These are phyloP conservation scores for Boletellus sp. DNA, from an alignment of 1,284 basidiomycete genomes.

Conservation along the genomic window DNA sequence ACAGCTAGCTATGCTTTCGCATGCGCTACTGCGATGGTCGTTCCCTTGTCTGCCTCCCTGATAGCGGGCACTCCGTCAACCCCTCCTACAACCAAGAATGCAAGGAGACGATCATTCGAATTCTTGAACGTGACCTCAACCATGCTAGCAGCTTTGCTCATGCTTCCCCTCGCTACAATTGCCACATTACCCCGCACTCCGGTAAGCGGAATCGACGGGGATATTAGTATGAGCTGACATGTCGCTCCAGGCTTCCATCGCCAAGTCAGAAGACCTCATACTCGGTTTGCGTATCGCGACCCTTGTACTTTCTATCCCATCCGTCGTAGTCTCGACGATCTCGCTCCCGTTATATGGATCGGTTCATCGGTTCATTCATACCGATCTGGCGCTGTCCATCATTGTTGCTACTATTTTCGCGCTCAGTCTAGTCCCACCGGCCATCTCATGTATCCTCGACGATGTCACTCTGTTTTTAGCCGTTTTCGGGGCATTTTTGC, in stretches of 20 bases:
- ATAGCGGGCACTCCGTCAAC: conserved; percentile 38
- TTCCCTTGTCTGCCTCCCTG: conserved; percentile 61
- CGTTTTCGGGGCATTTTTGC: conserved; percentile 53
- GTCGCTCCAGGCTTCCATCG: conserved; percentile 23
- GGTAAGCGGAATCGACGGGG: conserved; percentile 30
- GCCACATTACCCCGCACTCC: conserved; percentile 41
- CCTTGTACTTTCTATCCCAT: conserved; percentile 57
- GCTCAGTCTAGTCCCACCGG: conserved; percentile 43
- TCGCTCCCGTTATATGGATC: conserved; percentile 41
- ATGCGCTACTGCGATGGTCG: conserved; percentile 59
- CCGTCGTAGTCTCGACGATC: conserved; percentile 55
- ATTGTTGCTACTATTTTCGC: conserved; percentile 39
- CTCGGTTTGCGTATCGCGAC: conserved; percentile 48
- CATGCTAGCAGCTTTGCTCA: conserved; percentile 44
- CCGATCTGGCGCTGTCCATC: conserved; percentile 48
- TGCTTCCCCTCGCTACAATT: conserved; percentile 58
- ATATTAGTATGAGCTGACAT: conserved; percentile 5
- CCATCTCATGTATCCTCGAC: conserved; percentile 37
- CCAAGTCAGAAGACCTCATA: conserved; percentile 33
- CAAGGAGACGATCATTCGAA: conserved; percentile 54
- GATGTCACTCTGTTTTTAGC: conserved; percentile 48
- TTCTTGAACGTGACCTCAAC: conserved; percentile 52
- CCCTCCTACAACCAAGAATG: conserved; percentile 42
- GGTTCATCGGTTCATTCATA: conserved; percentile 40
- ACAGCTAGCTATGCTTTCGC: conserved; percentile 52